These are phyloP conservation scores for Fimicolochytrium jonesii DNA, from an alignment of 192 early-diverging fungal genomes.

Conservation along the genomic window DNA sequence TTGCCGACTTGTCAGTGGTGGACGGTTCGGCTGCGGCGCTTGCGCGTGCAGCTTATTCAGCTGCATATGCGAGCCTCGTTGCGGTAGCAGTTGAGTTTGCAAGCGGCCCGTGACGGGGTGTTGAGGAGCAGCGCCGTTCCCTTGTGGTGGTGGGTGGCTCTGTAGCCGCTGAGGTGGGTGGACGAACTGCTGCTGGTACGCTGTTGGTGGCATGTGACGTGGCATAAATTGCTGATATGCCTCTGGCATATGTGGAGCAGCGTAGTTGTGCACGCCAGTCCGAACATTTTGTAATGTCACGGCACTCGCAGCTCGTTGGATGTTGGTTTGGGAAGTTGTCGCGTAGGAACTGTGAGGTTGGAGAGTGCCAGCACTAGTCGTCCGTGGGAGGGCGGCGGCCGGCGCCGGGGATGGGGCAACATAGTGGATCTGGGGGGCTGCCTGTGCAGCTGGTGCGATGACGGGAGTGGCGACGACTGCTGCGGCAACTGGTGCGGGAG, in stretches of 20 bases:
- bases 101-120: neutral
- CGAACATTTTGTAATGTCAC: too few species aligned
- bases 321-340: too few species aligned
- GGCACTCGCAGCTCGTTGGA: neutral
- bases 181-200: neutral
- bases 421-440: neutral
- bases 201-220: neutral
- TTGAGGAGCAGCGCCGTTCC: neutral
- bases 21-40: neutral
- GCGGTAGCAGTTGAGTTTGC: neutral
- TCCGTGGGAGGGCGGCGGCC: neutral
- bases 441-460: neutral
- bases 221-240: neutral
- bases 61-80: neutral
- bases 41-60: neutral
- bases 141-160: neutral
- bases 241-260: slow-evolving; percentile 1
- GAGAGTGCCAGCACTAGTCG: too few species aligned
- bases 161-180: neutral
- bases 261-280: slow-evolving; percentile 9
- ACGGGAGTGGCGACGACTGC: neutral
- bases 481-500: neutral
- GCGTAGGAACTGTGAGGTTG: too few species aligned
- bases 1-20: too few species aligned
- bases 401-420: neutral